A percentile compares a stretch with the other conserved stretches of the same genome.
phyloP scores from a whole-genome alignment of 192 early-diverging fungal genomes.

The Mortierella hygrophila region DNA sequence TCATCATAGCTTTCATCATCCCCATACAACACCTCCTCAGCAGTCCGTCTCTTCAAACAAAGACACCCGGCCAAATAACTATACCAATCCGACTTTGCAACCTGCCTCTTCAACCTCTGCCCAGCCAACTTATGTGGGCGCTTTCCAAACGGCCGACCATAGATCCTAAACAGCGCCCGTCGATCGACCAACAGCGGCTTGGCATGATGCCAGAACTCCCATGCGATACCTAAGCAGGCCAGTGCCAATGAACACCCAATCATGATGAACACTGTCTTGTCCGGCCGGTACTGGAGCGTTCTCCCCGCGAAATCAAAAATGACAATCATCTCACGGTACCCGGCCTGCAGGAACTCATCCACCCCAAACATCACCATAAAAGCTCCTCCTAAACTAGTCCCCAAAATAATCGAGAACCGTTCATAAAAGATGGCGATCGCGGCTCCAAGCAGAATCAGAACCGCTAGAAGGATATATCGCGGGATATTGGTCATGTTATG shows the following conservation, averaged over 20 bases:
- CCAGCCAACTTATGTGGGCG: constrained; percentile 17
- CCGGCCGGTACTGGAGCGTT: constrained; percentile 24
- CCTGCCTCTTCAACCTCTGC: not conserved
- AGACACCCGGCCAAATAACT: constrained; percentile 28
- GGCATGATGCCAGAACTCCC: constrained; percentile 40
- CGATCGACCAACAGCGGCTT: constrained; percentile 33
- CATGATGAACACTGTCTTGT: constrained; percentile 29
- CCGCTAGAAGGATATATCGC: constrained; percentile 14
- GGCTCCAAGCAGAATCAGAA: constrained; percentile 50
- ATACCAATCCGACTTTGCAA: constrained; percentile 15
- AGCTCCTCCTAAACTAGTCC: constrained; percentile 61
- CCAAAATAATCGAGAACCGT: constrained; percentile 56
- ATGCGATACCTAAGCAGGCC: constrained; percentile 24
- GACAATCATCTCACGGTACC: constrained; percentile 56
- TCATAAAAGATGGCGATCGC: constrained; percentile 53
- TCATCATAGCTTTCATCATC: constrained; percentile 1
- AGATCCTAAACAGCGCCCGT: constrained; percentile 31
- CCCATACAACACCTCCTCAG: constrained; percentile 27
- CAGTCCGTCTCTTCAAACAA: constrained; percentile 23
- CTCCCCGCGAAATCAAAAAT: constrained; percentile 33
- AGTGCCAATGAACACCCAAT: constrained; percentile 24
- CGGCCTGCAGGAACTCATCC: constrained; percentile 63
- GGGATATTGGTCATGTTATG: not conserved
- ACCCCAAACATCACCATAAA: constrained; percentile 64
- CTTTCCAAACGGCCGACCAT: constrained; percentile 51